Base-by-base conservation (phyloP, 495 filamentous ascomycete genomes). In the Pyronema omphalodes region DNA sequence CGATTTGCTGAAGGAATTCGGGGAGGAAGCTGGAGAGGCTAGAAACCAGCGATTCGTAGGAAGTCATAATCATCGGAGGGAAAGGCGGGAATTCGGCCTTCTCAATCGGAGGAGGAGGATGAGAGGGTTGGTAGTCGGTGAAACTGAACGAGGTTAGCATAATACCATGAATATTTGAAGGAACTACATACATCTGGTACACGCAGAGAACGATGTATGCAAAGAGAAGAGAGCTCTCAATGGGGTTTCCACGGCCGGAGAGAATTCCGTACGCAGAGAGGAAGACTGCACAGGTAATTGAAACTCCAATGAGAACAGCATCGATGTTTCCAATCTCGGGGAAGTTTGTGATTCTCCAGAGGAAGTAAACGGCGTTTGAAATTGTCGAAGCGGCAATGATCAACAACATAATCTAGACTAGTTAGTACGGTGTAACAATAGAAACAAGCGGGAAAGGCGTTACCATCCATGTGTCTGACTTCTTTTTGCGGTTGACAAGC, bases 51-150 rank as follows among this genome's bases (percentile, higher is more conserved):
- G 88, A 94, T 39, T 84, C 85, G 69, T 94, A 98, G 29, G 88
- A 94, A n/a, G 88, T 89, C 91, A 98, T 95, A 66, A 98, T 84
- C 47, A 95, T 88, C 0, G 91, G 91, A 1, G 91, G 91, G 6
- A 98, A 75, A 5, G 91, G 91, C 3, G 91, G 91, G 52, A 98
- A 91, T 34, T 93, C 88, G 9, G 80, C 76, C 52, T 86, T 82
- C 8, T 69, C 69, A 23, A 51, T 34, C 14, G 70, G 69, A 23
- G 72, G 70, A 6, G 68, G 65, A 6, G 72, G 65, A 11, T 76
- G 65, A 3, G 83, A 86, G 7, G 88, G 88, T 59, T 86, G 76
- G 68, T 95, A 98, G 66, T 98, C 91, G 43, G 91, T 98, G 69
- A 98, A 98, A 63, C 54, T 56, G 15, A n/a, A 48, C 37, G 9